Percentiles rank a stretch among this genome's conserved stretches.
These are phyloP conservation scores for Ailanthus altissimus DNA, from an alignment of 345 rosid genomes.

Conservation along the genomic window DNA sequence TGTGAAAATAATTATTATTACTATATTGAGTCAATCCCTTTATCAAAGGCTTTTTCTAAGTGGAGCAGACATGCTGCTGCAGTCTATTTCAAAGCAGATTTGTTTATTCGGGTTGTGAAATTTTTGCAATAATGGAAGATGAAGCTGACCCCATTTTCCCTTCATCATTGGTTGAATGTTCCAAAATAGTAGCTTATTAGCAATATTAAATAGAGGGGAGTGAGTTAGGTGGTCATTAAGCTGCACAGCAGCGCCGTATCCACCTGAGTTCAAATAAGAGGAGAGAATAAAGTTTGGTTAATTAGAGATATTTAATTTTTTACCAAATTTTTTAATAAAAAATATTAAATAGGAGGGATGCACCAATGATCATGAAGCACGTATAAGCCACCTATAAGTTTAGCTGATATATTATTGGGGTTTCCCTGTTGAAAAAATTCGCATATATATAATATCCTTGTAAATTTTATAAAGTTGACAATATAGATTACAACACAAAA, in stretches of 20 bases:
- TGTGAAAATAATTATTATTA: neutral
- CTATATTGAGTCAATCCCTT: neutral
- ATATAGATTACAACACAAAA: too few relatives aligned
- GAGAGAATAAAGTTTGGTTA: too few relatives aligned
- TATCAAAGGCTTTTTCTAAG: neutral
- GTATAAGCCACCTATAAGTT: too few relatives aligned
- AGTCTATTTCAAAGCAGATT: slow-evolving; percentile 1
- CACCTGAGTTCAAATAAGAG: too few relatives aligned
- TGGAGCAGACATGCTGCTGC: neutral
- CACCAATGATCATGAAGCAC: neutral
- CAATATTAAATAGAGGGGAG: too few relatives aligned
- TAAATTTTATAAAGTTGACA: too few relatives aligned
- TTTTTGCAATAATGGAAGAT: neutral
- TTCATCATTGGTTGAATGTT: slow-evolving; percentile 16
- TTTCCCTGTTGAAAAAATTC: neutral
- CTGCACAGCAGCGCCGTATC: too few relatives aligned
- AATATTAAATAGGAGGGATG: neutral
- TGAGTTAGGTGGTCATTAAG: too few relatives aligned
- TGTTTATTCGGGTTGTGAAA: neutral
- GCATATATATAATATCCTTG: too few relatives aligned
- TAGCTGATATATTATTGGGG: neutral
- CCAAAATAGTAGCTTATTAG: neutral
- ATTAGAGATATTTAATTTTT: too few relatives aligned
- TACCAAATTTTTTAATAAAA: too few relatives aligned
- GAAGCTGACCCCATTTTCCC: slow-evolving; percentile 3